Percentiles rank a stretch among this genome's conserved stretches.
Evolutionary conservation across 2,329 filamentous ascomycete genomes (phyloP).

Genomic region (Dothideomycetes sp.): DNA sequence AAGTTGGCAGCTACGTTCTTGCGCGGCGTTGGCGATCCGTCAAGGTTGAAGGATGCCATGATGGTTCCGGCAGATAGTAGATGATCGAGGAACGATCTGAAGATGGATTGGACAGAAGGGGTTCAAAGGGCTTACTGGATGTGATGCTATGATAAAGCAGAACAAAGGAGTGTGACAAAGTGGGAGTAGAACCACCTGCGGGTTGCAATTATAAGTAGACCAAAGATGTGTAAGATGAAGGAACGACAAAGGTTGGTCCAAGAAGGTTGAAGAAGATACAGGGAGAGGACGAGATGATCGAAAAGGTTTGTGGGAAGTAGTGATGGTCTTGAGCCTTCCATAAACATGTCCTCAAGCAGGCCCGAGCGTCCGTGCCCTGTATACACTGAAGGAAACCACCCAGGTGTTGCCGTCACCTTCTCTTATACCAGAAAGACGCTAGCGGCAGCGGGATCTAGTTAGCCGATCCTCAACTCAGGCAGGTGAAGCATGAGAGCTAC

Average conservation of each 20-base stretch:
- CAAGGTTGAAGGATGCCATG: slow-evolving; percentile 26
- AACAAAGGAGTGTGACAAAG: not conserved
- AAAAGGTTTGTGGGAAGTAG: slow-evolving; percentile 1
- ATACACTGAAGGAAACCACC: no score
- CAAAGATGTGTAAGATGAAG: slow-evolving; percentile 6
- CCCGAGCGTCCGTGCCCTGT: slow-evolving; percentile 1
- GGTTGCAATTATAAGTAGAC: slow-evolving; percentile 5
- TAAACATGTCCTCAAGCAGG: not conserved
- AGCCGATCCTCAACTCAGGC: no score
- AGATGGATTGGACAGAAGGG: not conserved
- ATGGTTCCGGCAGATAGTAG: slow-evolving; percentile 16
- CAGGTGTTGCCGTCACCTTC: no score
- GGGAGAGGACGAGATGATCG: no score
- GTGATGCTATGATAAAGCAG: slow-evolving; percentile 3
- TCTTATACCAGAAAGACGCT: no score
- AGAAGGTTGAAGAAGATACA: not conserved
- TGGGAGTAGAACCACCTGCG: not conserved
- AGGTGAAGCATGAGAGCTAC: no score
- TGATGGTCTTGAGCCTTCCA: not conserved
- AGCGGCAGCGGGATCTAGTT: no score
- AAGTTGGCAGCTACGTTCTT: slow-evolving; percentile 26
- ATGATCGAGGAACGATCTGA: slow-evolving; percentile 5
- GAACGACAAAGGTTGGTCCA: slow-evolving; percentile 6
- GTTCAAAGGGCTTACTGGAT: slow-evolving; percentile 5
- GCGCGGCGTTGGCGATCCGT: slow-evolving; percentile 34